phyloP scores from a whole-genome alignment of 352 stramenopile genomes.

The Phytophthora cactorum region DNA sequence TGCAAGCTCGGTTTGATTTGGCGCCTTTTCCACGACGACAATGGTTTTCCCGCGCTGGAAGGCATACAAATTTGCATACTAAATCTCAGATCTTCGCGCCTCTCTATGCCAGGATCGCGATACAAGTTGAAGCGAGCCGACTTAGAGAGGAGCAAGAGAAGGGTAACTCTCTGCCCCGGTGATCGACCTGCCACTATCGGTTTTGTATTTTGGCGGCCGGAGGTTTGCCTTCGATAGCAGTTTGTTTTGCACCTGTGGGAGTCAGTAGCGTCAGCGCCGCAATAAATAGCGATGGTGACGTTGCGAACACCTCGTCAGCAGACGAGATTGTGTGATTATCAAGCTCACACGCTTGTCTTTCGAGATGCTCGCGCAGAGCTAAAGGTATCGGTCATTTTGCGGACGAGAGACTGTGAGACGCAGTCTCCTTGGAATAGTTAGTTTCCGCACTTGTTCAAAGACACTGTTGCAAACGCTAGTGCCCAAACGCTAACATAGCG shows the following conservation, averaged over 20 bases:
- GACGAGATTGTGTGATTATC: no score
- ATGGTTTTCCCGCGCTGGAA: constrained; percentile 14
- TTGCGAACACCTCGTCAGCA: neutral
- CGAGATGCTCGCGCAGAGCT: no score
- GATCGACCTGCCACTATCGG: constrained; percentile 7
- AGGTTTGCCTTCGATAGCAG: neutral
- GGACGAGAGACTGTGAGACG: no score
- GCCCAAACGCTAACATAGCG: neutral
- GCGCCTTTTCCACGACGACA: constrained; percentile 16
- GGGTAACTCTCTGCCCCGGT: neutral
- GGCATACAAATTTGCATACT: constrained; percentile 24
- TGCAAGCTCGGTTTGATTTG: constrained; percentile 3
- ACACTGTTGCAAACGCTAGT: neutral
- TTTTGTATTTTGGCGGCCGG: neutral
- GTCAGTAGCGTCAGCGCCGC: neutral
- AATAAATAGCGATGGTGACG: neutral
- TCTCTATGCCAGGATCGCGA: constrained; percentile 31
- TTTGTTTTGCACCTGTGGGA: neutral
- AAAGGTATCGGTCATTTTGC: no score
- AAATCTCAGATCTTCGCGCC: constrained; percentile 17
- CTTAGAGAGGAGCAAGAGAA: constrained; percentile 12
- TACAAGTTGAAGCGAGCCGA: constrained; percentile 22
- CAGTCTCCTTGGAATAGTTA: no score
- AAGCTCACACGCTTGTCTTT: no score
- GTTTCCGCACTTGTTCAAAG: no score